Evolutionary conservation across 2,329 filamentous ascomycete species (phyloP).

Genomic region (Helotiales sp.): DNA sequence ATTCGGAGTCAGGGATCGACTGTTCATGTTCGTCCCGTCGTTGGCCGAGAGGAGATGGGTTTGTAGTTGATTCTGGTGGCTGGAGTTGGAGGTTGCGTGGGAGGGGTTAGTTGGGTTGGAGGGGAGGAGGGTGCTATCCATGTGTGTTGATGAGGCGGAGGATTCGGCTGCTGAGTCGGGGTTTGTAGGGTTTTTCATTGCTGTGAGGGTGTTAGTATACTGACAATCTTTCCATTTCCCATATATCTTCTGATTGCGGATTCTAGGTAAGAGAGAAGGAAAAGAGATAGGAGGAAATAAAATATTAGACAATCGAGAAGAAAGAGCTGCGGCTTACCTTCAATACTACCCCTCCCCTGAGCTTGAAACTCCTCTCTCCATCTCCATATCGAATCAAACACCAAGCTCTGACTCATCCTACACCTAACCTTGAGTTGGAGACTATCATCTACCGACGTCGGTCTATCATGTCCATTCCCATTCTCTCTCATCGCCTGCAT

Average conservation of each 20-base stretch:
- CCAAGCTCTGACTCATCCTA: slow-evolving; percentile 80
- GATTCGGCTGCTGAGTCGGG: slow-evolving; percentile 77
- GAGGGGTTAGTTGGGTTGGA: too few relatives aligned
- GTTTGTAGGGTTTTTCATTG: slow-evolving; percentile 83
- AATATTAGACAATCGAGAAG: not conserved
- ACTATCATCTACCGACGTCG: slow-evolving; percentile 59
- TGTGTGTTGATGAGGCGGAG: slow-evolving; percentile 65
- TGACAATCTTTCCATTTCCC: not conserved
- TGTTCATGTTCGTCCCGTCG: slow-evolving; percentile 2
- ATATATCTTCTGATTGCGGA: too few relatives aligned
- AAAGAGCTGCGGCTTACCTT: slow-evolving; percentile 53
- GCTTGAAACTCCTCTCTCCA: slow-evolving; percentile 81
- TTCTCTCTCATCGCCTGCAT: slow-evolving; percentile 40
- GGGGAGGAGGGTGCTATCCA: slow-evolving; percentile 59
- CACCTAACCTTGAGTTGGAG: slow-evolving; percentile 81
- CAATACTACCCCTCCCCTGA: slow-evolving; percentile 66
- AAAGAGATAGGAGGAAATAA: too few relatives aligned
- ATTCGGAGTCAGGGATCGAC: slow-evolving; percentile 23
- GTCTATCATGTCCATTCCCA: slow-evolving; percentile 37
- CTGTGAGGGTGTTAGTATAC: slow-evolving; percentile 43
- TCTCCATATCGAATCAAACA: slow-evolving; percentile 83
- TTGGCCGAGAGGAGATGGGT: slow-evolving; percentile 27
- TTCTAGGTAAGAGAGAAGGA: too few relatives aligned
- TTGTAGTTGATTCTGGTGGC: slow-evolving; percentile 25
- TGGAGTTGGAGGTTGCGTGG: not conserved